Conservation (phyloP, 192 early-diverging fungal genomes). For the Martensiomyces pterosporus region DNA sequence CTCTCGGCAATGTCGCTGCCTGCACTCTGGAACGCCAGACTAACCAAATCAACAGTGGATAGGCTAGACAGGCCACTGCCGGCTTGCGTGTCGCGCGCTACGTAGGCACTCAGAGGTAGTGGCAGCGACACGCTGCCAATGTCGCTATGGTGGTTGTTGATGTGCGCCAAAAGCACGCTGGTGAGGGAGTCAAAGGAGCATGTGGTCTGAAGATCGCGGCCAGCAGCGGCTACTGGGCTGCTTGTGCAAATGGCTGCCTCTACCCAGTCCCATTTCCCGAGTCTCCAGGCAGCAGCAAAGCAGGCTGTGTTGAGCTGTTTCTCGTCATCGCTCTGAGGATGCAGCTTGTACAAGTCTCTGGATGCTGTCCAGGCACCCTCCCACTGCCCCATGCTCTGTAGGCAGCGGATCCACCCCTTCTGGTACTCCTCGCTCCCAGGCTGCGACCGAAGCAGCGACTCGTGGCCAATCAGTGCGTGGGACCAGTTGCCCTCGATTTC, state of each 20-base stretch:
- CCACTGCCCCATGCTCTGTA: slow-evolving; percentile 52
- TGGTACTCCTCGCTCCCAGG: slow-evolving; percentile 28
- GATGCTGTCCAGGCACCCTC: slow-evolving; percentile 47
- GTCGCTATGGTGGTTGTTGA: background rate
- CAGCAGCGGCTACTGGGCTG: too few relatives aligned
- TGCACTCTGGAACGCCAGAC: slow-evolving; percentile 11
- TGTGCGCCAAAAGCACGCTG: background rate
- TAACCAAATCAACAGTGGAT: slow-evolving; percentile 3
- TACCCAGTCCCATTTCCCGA: slow-evolving; percentile 48
- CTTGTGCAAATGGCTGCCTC: background rate
- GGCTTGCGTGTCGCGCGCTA: background rate
- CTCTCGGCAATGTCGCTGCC: slow-evolving; percentile 23
- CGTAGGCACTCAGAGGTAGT: slow-evolving; percentile 2
- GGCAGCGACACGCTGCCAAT: slow-evolving; percentile 3
- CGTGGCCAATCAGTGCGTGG: slow-evolving; percentile 48
- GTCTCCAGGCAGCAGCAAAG: slow-evolving; percentile 44
- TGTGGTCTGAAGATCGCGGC: background rate
- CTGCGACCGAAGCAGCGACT: slow-evolving; percentile 34
- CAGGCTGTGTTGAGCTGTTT: slow-evolving; percentile 27
- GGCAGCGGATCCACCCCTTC: slow-evolving; percentile 37
- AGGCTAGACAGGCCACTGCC: too few relatives aligned
- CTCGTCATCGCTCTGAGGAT: slow-evolving; percentile 7
- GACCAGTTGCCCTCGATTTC: slow-evolving; percentile 51
- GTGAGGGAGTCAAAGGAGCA: background rate
- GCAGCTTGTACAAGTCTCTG: slow-evolving; percentile 14